Conservation (phyloP, 257 asterid genomes). For the Scutellaria galericulata region DNA sequence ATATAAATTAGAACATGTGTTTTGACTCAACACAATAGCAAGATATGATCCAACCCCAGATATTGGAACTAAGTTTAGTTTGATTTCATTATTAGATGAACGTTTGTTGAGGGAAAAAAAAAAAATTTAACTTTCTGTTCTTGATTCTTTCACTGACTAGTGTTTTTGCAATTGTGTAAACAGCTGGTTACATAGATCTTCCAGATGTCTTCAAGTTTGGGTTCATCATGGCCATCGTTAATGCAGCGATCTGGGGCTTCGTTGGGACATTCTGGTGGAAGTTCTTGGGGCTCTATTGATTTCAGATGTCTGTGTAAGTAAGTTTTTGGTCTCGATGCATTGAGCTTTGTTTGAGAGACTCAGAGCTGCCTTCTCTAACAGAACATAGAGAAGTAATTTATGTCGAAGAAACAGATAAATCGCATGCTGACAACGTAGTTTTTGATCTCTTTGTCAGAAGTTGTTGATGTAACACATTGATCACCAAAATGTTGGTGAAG, state of each 20-base stretch:
- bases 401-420: background rate
- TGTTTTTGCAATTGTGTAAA: conserved; percentile 34
- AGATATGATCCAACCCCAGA: too few species aligned
- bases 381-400: conserved; percentile 29
- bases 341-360: conserved; percentile 14
- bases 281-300: conserved; percentile 83
- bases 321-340: conserved; percentile 27
- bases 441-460: conserved; percentile 22
- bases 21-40: too few species aligned
- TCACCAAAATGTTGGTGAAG: conserved; percentile 16
- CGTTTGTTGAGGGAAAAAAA: too few species aligned
- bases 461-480: conserved; percentile 21
- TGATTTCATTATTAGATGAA: too few species aligned
- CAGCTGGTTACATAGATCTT: conserved; percentile 96
- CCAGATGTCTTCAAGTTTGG: conserved; percentile 90
- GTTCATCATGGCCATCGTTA: conserved; percentile 78
- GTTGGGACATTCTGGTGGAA: conserved; percentile 94
- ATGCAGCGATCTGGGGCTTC: conserved; percentile 78
- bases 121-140: background rate
- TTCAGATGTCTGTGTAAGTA: conserved; percentile 37
- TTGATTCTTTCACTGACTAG: conserved; percentile 30
- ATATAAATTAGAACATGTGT: too few species aligned
- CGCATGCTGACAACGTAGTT: conserved; percentile 39
- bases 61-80: too few species aligned
- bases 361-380: conserved; percentile 3